Base-by-base conservation (phyloP, 345 rosid genomes). In the Clarkia xantiana region DNA sequence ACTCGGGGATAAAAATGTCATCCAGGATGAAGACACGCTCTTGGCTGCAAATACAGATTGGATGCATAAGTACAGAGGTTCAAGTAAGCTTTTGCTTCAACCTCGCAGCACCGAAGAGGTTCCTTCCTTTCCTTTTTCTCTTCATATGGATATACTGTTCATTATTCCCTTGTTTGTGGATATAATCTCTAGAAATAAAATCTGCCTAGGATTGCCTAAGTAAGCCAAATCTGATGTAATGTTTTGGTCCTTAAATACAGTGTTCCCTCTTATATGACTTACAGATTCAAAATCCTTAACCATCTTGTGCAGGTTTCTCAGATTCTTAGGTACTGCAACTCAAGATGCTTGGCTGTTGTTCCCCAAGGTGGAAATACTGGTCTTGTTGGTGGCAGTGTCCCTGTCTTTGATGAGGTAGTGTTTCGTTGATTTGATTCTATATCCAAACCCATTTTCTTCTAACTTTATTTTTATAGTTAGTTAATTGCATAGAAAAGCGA, bases 321-420 rank as follows among this genome's bases (percentile, higher is more conserved):
- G 60, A 75, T 84, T 75, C 89, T 91, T 53, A 53, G 65, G 43
- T 75, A 86, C 51, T 91, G 94, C 63, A 78, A 86, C 70, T 81
- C 86, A 6, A 78, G 94, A 63, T 52, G 65, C 63, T 72, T 91
- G 66, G 82, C 94, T 59, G 94, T 86, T 61, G 98, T 84, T 81
- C 98, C 98, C 36, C 96, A 86, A 72, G 96, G 96, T 14, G 98
- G 96, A 64, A 86, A 91, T 56, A 91, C 94, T 40, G 90, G 98
- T 55, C 96, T 91, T 63, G 98, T 86, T 38, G 98, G 98, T 47
- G 98, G 98, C 62, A 86, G 94, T 71, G 93, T 91, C 16, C 96
- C 98, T 45, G 94, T 84, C 52, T 86, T 81, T 67, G 93, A 91
- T 40, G 94, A 91, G 98, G 98, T 89, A 60, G 36, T 29, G 23